Base-by-base conservation (phyloP, 345 rosid species). In the Eucalyptus urophylla region DNA sequence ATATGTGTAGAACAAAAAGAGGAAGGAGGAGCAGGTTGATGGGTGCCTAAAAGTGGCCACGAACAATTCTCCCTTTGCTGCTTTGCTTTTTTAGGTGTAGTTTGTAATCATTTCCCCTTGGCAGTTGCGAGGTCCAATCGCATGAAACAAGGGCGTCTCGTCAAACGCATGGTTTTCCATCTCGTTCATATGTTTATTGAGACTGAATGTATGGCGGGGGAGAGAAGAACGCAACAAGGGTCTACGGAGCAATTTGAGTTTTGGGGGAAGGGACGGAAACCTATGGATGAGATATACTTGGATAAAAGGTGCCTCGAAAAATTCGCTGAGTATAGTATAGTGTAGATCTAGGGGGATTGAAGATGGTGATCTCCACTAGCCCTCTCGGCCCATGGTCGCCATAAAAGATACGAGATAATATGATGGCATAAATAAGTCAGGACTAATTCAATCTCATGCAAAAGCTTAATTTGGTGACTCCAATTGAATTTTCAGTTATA, bases 381-480 rank as follows among this genome's bases (percentile, higher is more conserved):
- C 47, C 16, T 37, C 47, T 12, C 8, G 6, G 47, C 3, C 1
- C 2, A 8, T 21, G 16, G 8, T 21, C 15, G 1, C 29, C 85
- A 76, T 10, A 40, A 76, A 44, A 4, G 29, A 37, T 12, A 72
- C 3, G 3, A 76, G 47, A 76, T 40, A 40, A 21, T 11, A 3
- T 1, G 8, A 76, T 21, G 85, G 3, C 7, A 40, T 40, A 76
- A 76, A 76, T 11, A 76, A 76, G 47, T 40, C 1, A 1, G 27
- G 47, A 2, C 29, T 37, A 11, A 25, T 37, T 40, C 0, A 2
- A 40, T 11, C 1, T 76, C 3, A 8, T 1, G 1, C 1, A 27
- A 6, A 22, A 76, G 11, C 27, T 17, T 37, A 6, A 37, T 19
- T 21, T 11, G 83, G 14, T 3, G 25, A 33, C 25, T 33, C 14